These are phyloP conservation scores for Wallacemonas sp. DNA, from an alignment of 208 protist genomes.

Conservation along the genomic window DNA sequence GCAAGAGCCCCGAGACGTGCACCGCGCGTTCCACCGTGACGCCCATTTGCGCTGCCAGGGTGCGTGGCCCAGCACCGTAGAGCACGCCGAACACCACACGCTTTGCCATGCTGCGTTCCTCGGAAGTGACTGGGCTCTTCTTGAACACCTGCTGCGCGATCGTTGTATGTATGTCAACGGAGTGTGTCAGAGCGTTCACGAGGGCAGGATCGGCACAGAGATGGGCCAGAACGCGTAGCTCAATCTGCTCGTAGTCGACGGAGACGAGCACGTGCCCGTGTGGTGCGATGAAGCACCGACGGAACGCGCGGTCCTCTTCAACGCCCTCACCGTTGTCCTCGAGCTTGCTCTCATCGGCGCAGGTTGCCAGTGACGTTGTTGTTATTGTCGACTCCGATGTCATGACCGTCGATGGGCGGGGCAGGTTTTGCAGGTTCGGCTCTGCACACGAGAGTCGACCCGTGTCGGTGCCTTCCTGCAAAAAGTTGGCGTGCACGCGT, in stretches of 20 bases:
- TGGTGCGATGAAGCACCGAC: constrained; percentile 75
- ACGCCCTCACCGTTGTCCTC: neutral
- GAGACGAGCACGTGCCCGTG: constrained; percentile 59
- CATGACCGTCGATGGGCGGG: constrained; percentile 28
- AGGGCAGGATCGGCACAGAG: constrained; percentile 70
- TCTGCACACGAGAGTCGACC: constrained; percentile 86
- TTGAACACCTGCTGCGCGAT: constrained; percentile 81
- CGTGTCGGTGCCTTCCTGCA: constrained; percentile 89
- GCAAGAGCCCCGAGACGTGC: constrained; percentile 53
- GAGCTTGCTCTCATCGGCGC: neutral
- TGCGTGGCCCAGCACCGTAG: constrained; percentile 79
- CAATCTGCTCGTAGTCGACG: constrained; percentile 91
- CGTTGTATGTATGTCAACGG: constrained; percentile 71
- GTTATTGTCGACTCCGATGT: neutral
- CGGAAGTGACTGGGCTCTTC: constrained; percentile 50
- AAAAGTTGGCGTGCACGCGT: constrained; percentile 73
- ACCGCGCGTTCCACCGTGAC: constrained; percentile 62
- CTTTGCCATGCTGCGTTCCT: constrained; percentile 81
- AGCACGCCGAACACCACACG: constrained; percentile 86
- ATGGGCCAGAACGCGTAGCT: constrained; percentile 89
- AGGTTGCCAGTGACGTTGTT: too few species aligned
- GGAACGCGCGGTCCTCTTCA: constrained; percentile 55
- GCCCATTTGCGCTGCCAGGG: constrained; percentile 67
- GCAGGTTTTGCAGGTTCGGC: constrained; percentile 90
- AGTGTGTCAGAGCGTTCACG: constrained; percentile 52